phyloP scores from a whole-genome alignment of 352 stramenopile genomes.

The Pythium rishiriense region DNA sequence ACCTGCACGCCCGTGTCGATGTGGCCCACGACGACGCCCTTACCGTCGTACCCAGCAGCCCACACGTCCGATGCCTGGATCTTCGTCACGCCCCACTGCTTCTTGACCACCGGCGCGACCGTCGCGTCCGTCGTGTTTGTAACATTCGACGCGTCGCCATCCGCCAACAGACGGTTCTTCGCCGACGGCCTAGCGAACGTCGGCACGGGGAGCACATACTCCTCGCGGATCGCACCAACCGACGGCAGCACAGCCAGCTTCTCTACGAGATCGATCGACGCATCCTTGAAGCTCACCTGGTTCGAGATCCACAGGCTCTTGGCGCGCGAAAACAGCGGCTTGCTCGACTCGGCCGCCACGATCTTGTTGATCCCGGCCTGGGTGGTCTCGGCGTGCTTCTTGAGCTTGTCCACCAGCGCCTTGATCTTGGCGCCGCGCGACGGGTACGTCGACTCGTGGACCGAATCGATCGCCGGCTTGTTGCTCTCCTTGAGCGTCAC shows the following conservation, averaged over 20 bases:
- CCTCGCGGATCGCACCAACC: constrained; percentile 13
- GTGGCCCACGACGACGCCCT: constrained; percentile 25
- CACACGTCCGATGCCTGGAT: constrained; percentile 25
- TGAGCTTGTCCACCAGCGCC: constrained; percentile 23
- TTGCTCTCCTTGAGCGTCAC: constrained; percentile 12
- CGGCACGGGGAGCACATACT: not conserved
- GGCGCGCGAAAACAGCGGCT: not conserved
- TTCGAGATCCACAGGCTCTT: constrained; percentile 22
- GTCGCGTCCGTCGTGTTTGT: not conserved
- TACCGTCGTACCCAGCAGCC: constrained; percentile 18
- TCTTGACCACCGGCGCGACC: not conserved
- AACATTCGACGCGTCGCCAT: no score
- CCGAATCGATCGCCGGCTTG: not conserved
- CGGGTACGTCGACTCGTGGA: constrained; percentile 3
- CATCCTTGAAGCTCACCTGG: constrained; percentile 16
- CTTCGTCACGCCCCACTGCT: constrained; percentile 26
- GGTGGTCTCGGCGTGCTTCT: constrained; percentile 9
- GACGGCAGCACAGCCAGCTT: constrained; percentile 20
- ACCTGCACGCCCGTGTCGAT: constrained; percentile 32
- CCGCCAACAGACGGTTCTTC: no score
- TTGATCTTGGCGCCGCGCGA: constrained; percentile 21
- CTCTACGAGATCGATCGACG: constrained; percentile 14
- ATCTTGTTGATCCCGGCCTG: constrained; percentile 7
- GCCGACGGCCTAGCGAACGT: not conserved
- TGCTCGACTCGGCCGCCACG: constrained; percentile 11